These are phyloP conservation scores for Erythrophleum fordii DNA, from an alignment of 306 rosid genomes.

Conservation along the genomic window DNA sequence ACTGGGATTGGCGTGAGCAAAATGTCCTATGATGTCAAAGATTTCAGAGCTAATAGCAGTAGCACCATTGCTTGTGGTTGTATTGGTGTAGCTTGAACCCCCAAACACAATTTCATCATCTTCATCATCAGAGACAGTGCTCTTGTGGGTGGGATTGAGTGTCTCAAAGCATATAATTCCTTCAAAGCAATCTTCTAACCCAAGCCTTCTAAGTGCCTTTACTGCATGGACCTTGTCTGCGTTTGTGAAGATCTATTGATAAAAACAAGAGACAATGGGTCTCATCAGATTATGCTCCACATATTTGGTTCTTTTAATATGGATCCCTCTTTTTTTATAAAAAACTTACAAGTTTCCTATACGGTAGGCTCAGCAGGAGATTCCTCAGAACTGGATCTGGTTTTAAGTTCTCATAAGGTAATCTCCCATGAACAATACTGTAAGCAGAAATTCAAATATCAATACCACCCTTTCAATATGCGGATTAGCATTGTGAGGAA, in stretches of 20 bases:
- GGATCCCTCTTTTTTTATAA: slow-evolving; percentile 12
- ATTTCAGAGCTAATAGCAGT: slow-evolving; percentile 41
- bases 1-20: slow-evolving; percentile 59
- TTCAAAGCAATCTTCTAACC: slow-evolving; percentile 89
- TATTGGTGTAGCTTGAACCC: slow-evolving; percentile 48
- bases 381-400: slow-evolving; percentile 84
- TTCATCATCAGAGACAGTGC: slow-evolving; percentile 70
- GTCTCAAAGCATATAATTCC: slow-evolving; percentile 98
- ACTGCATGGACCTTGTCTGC: slow-evolving; percentile 85
- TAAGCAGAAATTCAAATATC: background rate
- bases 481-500: background rate
- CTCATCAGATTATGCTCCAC: slow-evolving; percentile 37
- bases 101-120: slow-evolving; percentile 84
- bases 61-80: slow-evolving; percentile 28
- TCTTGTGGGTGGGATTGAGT: slow-evolving; percentile 75
- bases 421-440: slow-evolving; percentile 96
- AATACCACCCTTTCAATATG: slow-evolving; percentile 28
- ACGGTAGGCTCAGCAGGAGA: slow-evolving; percentile 76
- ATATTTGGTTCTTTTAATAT: background rate
- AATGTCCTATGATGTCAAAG: slow-evolving; percentile 81
- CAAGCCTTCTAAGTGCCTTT: slow-evolving; percentile 79
- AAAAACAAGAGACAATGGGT: background rate
- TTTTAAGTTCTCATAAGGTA: slow-evolving; percentile 88
- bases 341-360: slow-evolving; percentile 77
- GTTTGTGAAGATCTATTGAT: slow-evolving; percentile 83